Percentiles rank a stretch among this genome's conserved stretches.
Evolutionary conservation across 768 basidiomycete species (phyloP).

Genomic region (Tulasnella sp.): DNA sequence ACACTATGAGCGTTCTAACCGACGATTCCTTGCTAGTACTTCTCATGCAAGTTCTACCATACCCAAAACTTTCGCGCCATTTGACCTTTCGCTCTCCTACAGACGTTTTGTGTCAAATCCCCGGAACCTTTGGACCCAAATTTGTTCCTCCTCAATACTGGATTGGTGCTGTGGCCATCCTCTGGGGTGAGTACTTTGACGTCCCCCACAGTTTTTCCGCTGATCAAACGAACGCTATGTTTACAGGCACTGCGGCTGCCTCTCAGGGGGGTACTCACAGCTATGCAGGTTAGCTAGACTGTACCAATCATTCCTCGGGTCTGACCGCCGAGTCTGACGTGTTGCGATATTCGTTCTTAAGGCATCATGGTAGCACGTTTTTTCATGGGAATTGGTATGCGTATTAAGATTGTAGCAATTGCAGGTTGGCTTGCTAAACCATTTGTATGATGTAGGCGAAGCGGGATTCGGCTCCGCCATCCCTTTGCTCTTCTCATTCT

Average conservation of each 20-base stretch:
- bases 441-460: too few relatives aligned
- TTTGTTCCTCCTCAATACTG: slow-evolving; percentile 2
- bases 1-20: too few relatives aligned
- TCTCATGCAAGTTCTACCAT: too few relatives aligned
- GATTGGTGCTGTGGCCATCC: slow-evolving; percentile 8
- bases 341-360: neutral
- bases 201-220: too few relatives aligned
- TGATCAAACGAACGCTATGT: too few relatives aligned
- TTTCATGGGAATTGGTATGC: slow-evolving; percentile 2
- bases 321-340: too few relatives aligned
- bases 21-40: neutral
- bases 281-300: neutral
- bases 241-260: too few relatives aligned
- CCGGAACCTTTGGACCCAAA: slow-evolving; percentile 6
- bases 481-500: too few relatives aligned
- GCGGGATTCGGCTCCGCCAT: too few relatives aligned
- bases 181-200: neutral
- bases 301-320: neutral
- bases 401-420: neutral
- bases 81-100: too few relatives aligned
- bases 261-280: neutral
- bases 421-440: too few relatives aligned
- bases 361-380: slow-evolving; percentile 5
- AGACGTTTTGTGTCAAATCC: slow-evolving; percentile 8
- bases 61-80: too few relatives aligned